phyloP scores from a whole-genome alignment of 345 rosid species.

The Hibiscus tridactylites region DNA sequence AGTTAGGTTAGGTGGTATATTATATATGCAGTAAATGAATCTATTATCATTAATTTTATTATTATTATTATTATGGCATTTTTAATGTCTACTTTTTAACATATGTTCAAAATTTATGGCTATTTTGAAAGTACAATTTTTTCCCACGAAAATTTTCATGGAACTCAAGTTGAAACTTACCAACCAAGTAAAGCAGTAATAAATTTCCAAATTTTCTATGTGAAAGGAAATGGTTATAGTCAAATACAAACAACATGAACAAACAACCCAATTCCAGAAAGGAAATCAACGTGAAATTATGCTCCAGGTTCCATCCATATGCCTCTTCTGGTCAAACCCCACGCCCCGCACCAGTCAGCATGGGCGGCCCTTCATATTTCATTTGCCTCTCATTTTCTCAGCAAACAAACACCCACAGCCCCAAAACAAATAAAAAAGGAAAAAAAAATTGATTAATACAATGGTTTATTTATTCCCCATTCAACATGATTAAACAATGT shows the following conservation, averaged over 20 bases:
- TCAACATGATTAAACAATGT: neutral
- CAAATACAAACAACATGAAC: neutral
- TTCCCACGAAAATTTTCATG: neutral
- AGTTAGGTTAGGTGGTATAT: too few relatives aligned
- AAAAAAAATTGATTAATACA: neutral
- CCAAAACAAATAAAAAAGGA: neutral
- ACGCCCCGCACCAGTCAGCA: slow-evolving; percentile 19
- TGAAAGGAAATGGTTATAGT: neutral
- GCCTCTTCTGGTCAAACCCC: slow-evolving; percentile 13
- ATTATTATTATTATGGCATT: too few relatives aligned
- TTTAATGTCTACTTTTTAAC: too few relatives aligned
- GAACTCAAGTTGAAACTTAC: neutral
- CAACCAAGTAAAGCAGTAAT: neutral
- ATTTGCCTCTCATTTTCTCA: neutral
- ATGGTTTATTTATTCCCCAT: neutral
- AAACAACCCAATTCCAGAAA: neutral
- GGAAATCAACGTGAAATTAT: neutral
- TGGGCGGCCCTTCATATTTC: slow-evolving; percentile 26
- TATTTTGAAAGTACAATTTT: too few relatives aligned
- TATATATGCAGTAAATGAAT: too few relatives aligned
- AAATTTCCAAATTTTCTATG: neutral
- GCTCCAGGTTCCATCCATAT: neutral
- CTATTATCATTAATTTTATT: too few relatives aligned
- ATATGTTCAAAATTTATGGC: too few relatives aligned
- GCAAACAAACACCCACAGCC: neutral